Evolutionary conservation across 1,284 basidiomycete genomes (phyloP), one percentile per base, ranked within the genome.

Genomic region (Boletellus dicymbophilus): DNA sequence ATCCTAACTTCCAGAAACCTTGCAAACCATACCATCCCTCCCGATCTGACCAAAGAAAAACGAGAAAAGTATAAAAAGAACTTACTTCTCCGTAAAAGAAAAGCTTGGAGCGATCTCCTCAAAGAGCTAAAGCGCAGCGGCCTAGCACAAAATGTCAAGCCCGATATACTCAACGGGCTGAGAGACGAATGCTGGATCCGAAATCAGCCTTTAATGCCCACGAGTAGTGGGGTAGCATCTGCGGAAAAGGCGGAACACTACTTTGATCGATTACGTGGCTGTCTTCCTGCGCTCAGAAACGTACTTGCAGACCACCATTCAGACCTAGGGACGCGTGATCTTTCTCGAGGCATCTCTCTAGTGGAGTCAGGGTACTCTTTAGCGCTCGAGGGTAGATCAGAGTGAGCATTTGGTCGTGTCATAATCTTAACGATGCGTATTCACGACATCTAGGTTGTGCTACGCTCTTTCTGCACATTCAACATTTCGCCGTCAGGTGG

Each of bases 41-140:
- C 63, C 3, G 67, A 64, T 21, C 56, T 78, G 1, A 65, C 82
- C 3, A 72, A 76, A 28, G 84, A 89, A 54, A 84, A 82, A 41
- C 83, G 88, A 45, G 75, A 77, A 51, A 95, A 93, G 70, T 76
- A 82, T 38, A 77, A 83, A 56, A 97, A 96, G 67, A 82, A 87
- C 31, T 70, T 90, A 6, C 68, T 95, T 43, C 82, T 87, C 9
- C 82, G 92, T 27, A 99, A 99, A 72, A 79, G 90, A 52, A 94
- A 93, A 65, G 95, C 95, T 1, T 95, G 89, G 82, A 85, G 88
- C 25, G 94, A 98, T 65, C 75, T 98, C 20, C 76, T 98, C 55
- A 96, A 94, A 70, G 92, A 95, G 62, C 76, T 98, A 33, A 92
- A 92, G 62, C 80, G 82, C 1, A 75, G 85, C 26, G 97, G 97